Evolutionary conservation across 2,329 filamentous ascomycete species (phyloP), one percentile per base, ranked within the genome.

Genomic region (Trichoderma sp.): DNA sequence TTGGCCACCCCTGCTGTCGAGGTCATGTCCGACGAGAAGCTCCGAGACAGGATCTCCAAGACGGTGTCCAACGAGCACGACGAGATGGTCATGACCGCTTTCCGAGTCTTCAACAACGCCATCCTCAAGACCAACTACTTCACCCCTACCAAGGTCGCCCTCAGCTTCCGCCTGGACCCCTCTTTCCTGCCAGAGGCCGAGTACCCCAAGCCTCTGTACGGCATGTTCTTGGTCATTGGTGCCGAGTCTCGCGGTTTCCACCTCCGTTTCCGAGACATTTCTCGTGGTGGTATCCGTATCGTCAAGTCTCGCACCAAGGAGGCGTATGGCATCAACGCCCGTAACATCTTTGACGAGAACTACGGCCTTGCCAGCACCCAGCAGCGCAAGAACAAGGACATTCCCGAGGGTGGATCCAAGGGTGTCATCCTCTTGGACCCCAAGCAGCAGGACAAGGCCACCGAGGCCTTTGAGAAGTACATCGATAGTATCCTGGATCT

Each of bases 311-410:
- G 96, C 77, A 98, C 95, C 83, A 93, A 94, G 81, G 96, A 99
- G 82, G 93, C 95, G 3, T 99, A 98, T 80, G 89, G 92, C 73
- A 98, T 98, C 86, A 99, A 99, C 80, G 95, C 95, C 47, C 92
- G 96, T 72, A 97, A 94, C 71, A 88, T 99, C 74, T 99, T 99
- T 78, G 96, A 99, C 77, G 96, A 99, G 85, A 99, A 99, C 84
- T 99, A 99, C 84, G 97, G 96, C 74, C 88, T 99, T 73, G 95
- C 96, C 75, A 98, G 97, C 83, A 99, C 96, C 0, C 96, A 99
- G 83, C 96, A 99, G 84, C 93, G 96, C 79, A 99, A 99, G 89
- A 99, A 99, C 88, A 99, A 99, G 86, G 96, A 99, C 78, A 99
- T 99, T 67, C 96, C 96, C 3, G 96, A 99, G 84, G 96, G 96